Conservation (phyloP, 1,284 basidiomycete genomes). For the Puccinia hordei region DNA sequence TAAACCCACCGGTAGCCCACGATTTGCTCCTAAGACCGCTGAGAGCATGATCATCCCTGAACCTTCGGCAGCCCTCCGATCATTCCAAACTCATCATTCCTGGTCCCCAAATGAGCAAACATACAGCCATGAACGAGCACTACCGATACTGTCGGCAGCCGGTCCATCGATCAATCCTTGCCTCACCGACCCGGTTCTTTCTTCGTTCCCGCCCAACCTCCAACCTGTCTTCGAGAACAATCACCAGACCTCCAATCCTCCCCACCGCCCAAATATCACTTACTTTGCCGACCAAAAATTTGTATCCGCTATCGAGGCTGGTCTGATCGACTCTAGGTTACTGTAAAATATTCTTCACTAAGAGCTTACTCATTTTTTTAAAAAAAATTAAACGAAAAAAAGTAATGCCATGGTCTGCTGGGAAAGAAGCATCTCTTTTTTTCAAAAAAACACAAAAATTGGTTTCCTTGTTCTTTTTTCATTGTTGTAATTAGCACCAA, state of each 20-base stretch:
- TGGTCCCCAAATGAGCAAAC: background rate
- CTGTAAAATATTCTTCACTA: background rate
- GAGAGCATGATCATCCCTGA: slow-evolving; percentile 39
- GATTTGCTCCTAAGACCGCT: background rate
- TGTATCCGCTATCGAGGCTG: background rate
- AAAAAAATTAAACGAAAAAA: too few relatives aligned
- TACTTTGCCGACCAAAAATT: background rate
- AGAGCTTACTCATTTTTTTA: background rate
- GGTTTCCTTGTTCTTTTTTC: background rate
- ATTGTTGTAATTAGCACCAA: background rate
- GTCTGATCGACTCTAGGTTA: slow-evolving; percentile 12
- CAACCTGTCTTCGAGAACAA: background rate
- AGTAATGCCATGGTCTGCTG: too few relatives aligned
- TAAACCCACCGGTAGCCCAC: slow-evolving; percentile 46
- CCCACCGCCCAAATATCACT: background rate
- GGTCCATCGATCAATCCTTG: slow-evolving; percentile 10
- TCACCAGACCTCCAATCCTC: too few relatives aligned
- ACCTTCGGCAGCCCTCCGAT: slow-evolving; percentile 43
- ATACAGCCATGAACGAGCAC: background rate
- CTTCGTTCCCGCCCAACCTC: background rate
- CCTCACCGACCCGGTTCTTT: background rate
- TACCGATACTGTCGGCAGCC: background rate
- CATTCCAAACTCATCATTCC: background rate
- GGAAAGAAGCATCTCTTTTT: too few relatives aligned
- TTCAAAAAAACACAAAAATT: background rate